Conservation (phyloP, 768 basidiomycete species). For the Boletellus emodensis region DNA sequence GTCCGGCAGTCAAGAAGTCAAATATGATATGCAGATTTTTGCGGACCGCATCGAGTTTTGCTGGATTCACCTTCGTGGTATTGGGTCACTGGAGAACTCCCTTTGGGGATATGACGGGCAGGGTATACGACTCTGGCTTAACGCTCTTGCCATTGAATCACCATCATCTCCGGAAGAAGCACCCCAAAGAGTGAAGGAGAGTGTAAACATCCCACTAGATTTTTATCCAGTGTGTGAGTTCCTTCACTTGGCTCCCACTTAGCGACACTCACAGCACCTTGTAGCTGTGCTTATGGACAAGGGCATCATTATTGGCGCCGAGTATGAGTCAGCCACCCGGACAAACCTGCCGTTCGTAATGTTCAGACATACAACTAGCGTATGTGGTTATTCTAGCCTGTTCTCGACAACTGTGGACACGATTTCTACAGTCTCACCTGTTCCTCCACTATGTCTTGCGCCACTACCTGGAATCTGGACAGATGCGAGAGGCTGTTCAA, state of each 20-base stretch:
- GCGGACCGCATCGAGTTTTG: conserved; percentile 98
- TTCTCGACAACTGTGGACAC: neutral
- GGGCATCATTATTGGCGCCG: conserved; percentile 95
- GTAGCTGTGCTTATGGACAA: conserved; percentile 98
- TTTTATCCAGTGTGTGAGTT: conserved; percentile 91
- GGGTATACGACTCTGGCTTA: conserved; percentile 89
- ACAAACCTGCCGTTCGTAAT: conserved; percentile 81
- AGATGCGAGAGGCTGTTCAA: conserved; percentile 71
- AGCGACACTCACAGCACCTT: conserved; percentile 1
- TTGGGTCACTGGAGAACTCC: conserved; percentile 92
- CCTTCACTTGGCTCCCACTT: neutral
- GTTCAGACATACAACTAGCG: conserved; percentile 88
- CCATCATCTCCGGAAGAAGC: conserved; percentile 36
- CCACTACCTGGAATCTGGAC: conserved; percentile 65
- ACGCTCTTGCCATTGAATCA: conserved; percentile 86
- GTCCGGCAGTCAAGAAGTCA: conserved; percentile 85
- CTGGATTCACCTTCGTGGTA: conserved; percentile 95
- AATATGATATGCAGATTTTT: conserved; percentile 96
- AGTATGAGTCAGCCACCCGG: conserved; percentile 78
- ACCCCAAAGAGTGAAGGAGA: conserved; percentile 73
- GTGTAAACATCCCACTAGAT: conserved; percentile 85
- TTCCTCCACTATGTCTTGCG: conserved; percentile 91
- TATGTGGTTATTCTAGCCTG: conserved; percentile 37
- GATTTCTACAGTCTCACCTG: conserved; percentile 69
- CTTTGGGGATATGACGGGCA: conserved; percentile 95